Base-by-base conservation (phyloP, 2,329 filamentous ascomycete species). In the Domatiomyces catenatus region DNA sequence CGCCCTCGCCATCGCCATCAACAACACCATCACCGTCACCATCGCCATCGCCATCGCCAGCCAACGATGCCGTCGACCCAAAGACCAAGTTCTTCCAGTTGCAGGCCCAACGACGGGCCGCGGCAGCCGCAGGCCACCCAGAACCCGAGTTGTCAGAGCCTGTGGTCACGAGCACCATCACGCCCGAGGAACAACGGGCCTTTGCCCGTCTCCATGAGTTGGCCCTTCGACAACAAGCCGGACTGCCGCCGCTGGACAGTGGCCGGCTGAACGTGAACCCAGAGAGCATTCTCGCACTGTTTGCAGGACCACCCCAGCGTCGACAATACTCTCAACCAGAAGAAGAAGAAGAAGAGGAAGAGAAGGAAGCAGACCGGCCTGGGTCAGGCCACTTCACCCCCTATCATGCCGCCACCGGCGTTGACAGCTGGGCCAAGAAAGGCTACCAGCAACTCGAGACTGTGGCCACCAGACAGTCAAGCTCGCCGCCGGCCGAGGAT, bases 131-230 rank as follows among this genome's bases (percentile, higher is more conserved):
- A 12, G 19, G 12, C n/a, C 10, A 19, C 19, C 17, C n/a, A 15
- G 36, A 15, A 12, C 32, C 32, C 15, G 32, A 39, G 12, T 15
- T 15, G 32, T 12, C 32, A 39, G 15, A 15, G 5, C 8, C 8
- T 15, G 32, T 15, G 32, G 15, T 39, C 32, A 39, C 32, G 2
- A 39, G 32, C 32, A 59, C 55, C 24, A 53, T 59, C 24, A 59
- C 57, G 17, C 44, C 52, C 1, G 50, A 47, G 19, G 57, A 59
- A 48, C 54, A 54, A 7, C 48, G 48, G 32, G 51, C 54, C 19
- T 59, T 59, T 48, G 32, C 32, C 15, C 32, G 32, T 39, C 32
- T 39, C 10, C 32, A 39, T 15, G 32, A 39, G 15, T 5, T 39
- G 7, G 32, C 12, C 32, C 32, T 15, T 39, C 32, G 32, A 15